These are phyloP conservation scores for Polymyxa betae DNA, from an alignment of 208 protist species.

Conservation along the genomic window DNA sequence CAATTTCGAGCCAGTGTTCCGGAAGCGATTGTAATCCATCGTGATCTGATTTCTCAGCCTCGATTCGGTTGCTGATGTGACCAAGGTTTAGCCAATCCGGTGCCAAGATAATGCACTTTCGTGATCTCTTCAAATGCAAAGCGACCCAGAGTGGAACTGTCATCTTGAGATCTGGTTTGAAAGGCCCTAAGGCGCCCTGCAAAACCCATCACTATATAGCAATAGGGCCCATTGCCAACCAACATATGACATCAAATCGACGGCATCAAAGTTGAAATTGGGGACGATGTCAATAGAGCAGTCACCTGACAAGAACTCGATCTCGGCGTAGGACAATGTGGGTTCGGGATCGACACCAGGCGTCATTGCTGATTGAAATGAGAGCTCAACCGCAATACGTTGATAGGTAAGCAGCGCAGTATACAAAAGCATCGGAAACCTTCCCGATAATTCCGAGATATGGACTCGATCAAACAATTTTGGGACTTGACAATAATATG, in stretches of 20 bases:
- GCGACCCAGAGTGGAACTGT: slow-evolving; percentile 26
- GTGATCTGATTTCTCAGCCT: not conserved
- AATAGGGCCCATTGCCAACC: not conserved
- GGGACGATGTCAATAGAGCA: not conserved
- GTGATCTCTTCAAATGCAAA: not conserved
- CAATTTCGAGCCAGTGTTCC: not conserved
- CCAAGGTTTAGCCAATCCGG: not conserved
- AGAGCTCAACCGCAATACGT: no score
- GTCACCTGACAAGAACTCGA: slow-evolving; percentile 2
- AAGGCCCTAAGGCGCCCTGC: not conserved
- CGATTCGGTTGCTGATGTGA: slow-evolving; percentile 33
- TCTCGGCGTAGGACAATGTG: not conserved
- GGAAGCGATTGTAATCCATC: not conserved
- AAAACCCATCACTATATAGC: no score
- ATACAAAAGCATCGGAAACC: no score
- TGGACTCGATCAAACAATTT: no score
- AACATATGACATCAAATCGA: not conserved
- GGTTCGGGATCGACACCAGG: no score
- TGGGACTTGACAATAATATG: no score
- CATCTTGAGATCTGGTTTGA: not conserved
- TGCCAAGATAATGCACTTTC: not conserved
- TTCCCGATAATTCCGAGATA: no score
- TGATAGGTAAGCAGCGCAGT: no score
- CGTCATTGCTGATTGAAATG: no score
- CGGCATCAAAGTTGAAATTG: not conserved